Percentiles rank a stretch among this genome's conserved stretches.
These are phyloP conservation scores for Dactylellina leptospora DNA, from an alignment of 2,329 filamentous ascomycete genomes.

Conservation along the genomic window DNA sequence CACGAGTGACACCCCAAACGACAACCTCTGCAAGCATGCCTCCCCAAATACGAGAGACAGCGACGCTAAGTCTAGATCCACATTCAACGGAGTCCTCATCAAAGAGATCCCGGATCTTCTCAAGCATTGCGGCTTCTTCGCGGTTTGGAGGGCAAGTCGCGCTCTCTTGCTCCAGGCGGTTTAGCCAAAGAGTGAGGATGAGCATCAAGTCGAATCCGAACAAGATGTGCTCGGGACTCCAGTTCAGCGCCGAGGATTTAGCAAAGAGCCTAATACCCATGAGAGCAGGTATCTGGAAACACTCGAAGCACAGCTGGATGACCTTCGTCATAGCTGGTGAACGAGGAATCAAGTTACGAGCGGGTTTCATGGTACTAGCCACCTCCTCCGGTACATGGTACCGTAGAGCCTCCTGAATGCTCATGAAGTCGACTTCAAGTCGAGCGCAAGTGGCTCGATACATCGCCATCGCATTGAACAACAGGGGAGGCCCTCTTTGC, in stretches of 20 bases:
- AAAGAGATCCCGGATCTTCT: constrained; percentile 88
- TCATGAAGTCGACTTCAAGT: constrained; percentile 93
- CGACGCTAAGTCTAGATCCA: constrained; percentile 87
- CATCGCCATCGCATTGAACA: constrained; percentile 98
- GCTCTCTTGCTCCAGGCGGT: constrained; percentile 98
- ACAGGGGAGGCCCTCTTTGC: constrained; percentile 92
- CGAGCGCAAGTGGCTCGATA: constrained; percentile 92
- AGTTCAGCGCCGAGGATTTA: constrained; percentile 96
- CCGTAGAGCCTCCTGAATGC: constrained; percentile 91
- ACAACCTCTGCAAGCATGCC: constrained; percentile 98
- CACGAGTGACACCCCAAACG: constrained; percentile 97
- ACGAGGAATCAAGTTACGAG: constrained; percentile 90
- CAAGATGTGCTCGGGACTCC: constrained; percentile 97
- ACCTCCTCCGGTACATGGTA: constrained; percentile 98
- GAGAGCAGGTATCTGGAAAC: constrained; percentile 91
- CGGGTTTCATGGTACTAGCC: constrained; percentile 93
- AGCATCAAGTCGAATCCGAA: constrained; percentile 98
- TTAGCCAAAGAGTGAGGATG: constrained; percentile 96
- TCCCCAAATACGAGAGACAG: constrained; percentile 93
- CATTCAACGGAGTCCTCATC: constrained; percentile 87
- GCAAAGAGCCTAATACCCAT: constrained; percentile 98
- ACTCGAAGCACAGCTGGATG: constrained; percentile 96
- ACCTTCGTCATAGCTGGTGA: constrained; percentile 98
- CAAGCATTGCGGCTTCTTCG: constrained; percentile 88
- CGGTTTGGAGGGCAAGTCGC: constrained; percentile 76